These are phyloP conservation scores for Penicillium maclennaniae DNA, from an alignment of 495 filamentous ascomycete species.

Conservation along the genomic window DNA sequence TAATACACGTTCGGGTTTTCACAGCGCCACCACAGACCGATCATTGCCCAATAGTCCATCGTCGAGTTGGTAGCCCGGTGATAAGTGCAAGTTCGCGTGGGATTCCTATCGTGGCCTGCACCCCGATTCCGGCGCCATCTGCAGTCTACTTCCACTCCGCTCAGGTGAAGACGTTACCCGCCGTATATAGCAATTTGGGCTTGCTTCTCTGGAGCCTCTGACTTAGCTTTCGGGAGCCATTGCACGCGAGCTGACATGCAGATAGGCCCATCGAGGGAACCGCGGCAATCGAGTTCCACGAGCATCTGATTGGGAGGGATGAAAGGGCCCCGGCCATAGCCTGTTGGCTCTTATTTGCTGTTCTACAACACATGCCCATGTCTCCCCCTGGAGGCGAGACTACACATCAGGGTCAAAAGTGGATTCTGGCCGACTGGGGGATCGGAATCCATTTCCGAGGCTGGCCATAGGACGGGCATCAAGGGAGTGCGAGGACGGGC, in stretches of 20 bases:
- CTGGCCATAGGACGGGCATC: neutral
- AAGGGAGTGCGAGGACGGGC: neutral
- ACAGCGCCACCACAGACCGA: conserved; percentile 2
- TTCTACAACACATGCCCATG: neutral
- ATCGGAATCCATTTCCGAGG: neutral
- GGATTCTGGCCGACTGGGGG: neutral
- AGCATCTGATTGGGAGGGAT: neutral
- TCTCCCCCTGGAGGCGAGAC: too few relatives aligned
- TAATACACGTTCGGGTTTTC: neutral
- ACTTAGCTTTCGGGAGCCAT: neutral
- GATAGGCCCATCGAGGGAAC: neutral
- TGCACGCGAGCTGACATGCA: neutral
- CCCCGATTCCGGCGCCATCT: neutral
- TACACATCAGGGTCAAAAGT: neutral
- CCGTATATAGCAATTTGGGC: conserved; percentile 4
- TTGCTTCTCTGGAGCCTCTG: conserved; percentile 5
- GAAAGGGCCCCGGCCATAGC: neutral
- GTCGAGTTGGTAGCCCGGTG: too few relatives aligned
- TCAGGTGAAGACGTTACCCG: too few relatives aligned
- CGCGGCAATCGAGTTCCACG: neutral
- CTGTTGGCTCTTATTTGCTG: neutral
- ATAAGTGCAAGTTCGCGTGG: too few relatives aligned
- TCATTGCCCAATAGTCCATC: neutral
- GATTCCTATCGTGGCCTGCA: neutral
- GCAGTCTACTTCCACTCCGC: neutral